A percentile compares a stretch with the other conserved stretches of the same genome.
phyloP scores from a whole-genome alignment of 257 asterid genomes.

The Capsicum chinense region DNA sequence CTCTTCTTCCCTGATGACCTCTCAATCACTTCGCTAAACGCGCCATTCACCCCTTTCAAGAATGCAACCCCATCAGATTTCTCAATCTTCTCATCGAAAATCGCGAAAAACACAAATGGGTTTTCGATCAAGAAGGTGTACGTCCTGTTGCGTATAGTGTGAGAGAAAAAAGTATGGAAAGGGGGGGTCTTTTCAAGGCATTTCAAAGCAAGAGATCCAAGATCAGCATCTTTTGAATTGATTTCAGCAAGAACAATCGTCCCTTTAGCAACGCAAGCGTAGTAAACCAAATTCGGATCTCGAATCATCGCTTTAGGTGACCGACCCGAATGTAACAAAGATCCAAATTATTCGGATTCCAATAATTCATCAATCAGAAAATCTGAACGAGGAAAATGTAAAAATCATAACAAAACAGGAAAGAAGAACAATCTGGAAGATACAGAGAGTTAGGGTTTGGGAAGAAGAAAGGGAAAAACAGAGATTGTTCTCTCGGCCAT shows the following conservation, averaged over 20 bases:
- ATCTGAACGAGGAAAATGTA: not conserved
- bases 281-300: constrained; percentile 63
- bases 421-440: not conserved
- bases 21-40: constrained; percentile 47
- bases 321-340: not conserved
- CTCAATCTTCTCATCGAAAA: constrained; percentile 64
- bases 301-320: constrained; percentile 47
- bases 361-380: constrained; percentile 14
- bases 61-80: constrained; percentile 60
- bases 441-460: constrained; percentile 30
- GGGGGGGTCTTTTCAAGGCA: constrained; percentile 79
- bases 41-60: constrained; percentile 56
- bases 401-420: not conserved
- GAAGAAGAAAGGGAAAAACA: constrained; percentile 20
- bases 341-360: constrained; percentile 22
- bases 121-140: constrained; percentile 68
- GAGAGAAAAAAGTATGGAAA: constrained; percentile 67
- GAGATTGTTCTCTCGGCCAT: constrained; percentile 37
- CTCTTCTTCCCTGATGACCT: constrained; percentile 37
- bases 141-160: constrained; percentile 68
- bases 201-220: constrained; percentile 66
- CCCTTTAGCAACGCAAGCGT: constrained; percentile 77
- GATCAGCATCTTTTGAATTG: constrained; percentile 77
- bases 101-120: constrained; percentile 62
- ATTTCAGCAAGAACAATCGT: constrained; percentile 73